These are phyloP conservation scores for Cylindrotheca closterium DNA, from an alignment of 108 stramenopile genomes.

Conservation along the genomic window DNA sequence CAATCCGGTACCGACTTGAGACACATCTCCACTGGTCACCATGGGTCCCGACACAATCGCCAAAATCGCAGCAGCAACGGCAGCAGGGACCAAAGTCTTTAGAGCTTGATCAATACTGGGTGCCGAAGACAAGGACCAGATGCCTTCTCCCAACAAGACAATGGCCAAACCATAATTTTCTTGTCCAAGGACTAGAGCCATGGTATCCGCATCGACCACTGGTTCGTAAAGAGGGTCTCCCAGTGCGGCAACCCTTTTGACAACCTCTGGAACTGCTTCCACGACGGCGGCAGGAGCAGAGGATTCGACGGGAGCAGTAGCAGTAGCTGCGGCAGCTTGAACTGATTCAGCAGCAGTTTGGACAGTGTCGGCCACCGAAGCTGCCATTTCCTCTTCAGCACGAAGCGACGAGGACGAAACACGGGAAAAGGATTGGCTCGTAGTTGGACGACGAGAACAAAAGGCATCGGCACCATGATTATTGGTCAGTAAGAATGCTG, in stretches of 20 bases:
- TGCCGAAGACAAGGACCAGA: slow-evolving; percentile 80
- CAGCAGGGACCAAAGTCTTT: slow-evolving; percentile 69
- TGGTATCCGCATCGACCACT: slow-evolving; percentile 38
- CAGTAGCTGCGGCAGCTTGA: too few relatives aligned
- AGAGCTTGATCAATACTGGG: slow-evolving; percentile 66
- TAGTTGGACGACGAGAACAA: too few relatives aligned
- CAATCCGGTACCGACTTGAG: slow-evolving; percentile 60
- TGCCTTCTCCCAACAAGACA: slow-evolving; percentile 75
- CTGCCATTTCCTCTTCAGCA: too few relatives aligned
- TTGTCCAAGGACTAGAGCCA: slow-evolving; percentile 82
- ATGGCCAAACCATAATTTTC: slow-evolving; percentile 86
- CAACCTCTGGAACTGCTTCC: not conserved
- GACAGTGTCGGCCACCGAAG: too few relatives aligned
- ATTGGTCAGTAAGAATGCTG: too few relatives aligned
- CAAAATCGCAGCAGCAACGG: slow-evolving; percentile 62
- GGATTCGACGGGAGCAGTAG: too few relatives aligned
- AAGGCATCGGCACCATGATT: too few relatives aligned
- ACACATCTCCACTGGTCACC: slow-evolving; percentile 75
- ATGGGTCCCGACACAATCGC: slow-evolving; percentile 73
- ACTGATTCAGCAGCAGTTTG: too few relatives aligned
- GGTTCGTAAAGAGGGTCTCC: not conserved
- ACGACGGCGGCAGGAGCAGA: too few relatives aligned
- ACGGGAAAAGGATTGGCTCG: too few relatives aligned
- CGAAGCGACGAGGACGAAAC: too few relatives aligned
- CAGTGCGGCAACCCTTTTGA: not conserved